Conservation (phyloP, 805 yeast genomes). For the Ogataea ganodermae region DNA sequence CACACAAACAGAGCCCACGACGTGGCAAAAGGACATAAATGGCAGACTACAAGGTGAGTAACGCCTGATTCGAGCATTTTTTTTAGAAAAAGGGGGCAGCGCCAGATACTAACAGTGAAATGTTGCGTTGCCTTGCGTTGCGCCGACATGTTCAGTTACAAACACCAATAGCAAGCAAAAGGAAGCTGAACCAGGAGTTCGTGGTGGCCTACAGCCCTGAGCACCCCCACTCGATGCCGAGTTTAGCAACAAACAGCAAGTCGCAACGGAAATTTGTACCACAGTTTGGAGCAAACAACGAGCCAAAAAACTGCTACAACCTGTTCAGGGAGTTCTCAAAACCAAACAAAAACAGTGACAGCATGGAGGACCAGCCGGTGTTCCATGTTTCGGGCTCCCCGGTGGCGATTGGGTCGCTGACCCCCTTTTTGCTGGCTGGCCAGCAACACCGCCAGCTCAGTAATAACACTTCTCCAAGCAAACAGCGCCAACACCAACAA, state of each 20-base stretch:
- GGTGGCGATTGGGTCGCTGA: slow-evolving; percentile 19
- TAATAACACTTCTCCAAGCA: slow-evolving; percentile 15
- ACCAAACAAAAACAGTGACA: slow-evolving; percentile 14
- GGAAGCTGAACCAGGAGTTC: slow-evolving; percentile 22
- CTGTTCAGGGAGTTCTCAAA: slow-evolving; percentile 18
- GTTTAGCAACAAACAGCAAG: slow-evolving; percentile 16
- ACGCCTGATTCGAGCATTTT: neutral
- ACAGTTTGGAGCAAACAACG: slow-evolving; percentile 15
- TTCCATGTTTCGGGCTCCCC: slow-evolving; percentile 20
- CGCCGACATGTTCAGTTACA: slow-evolving; percentile 14
- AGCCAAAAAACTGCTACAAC: slow-evolving; percentile 19
- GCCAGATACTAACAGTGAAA: slow-evolving; percentile 14
- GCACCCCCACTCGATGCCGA: slow-evolving; percentile 24
- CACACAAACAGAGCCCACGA: neutral
- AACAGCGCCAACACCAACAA: slow-evolving; percentile 15
- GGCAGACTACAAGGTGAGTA: slow-evolving; percentile 22
- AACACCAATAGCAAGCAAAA: slow-evolving; percentile 23
- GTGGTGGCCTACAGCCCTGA: slow-evolving; percentile 24
- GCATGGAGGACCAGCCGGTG: slow-evolving; percentile 9
- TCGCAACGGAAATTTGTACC: slow-evolving; percentile 19
- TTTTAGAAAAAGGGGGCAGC: slow-evolving; percentile 7
- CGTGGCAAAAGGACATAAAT: slow-evolving; percentile 1
- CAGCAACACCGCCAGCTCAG: slow-evolving; percentile 18
- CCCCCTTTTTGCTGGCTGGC: slow-evolving; percentile 19
- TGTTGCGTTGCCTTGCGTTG: slow-evolving; percentile 9